These are phyloP conservation scores for Sugiyamaella marilandica DNA, from an alignment of 805 yeast species.

Conservation along the genomic window DNA sequence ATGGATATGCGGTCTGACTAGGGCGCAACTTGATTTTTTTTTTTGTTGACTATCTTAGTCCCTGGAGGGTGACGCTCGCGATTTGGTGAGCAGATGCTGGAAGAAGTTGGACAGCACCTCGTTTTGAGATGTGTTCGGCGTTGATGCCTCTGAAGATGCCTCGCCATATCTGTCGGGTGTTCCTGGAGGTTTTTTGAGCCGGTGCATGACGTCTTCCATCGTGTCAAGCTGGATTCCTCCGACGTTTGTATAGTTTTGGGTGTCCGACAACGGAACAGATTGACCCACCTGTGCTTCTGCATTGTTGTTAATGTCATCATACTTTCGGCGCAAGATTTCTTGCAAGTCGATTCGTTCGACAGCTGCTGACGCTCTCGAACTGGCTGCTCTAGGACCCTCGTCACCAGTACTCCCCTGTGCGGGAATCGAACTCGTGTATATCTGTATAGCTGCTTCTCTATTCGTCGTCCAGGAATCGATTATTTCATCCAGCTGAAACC, in stretches of 20 bases:
- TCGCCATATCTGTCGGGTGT: slow-evolving; percentile 16
- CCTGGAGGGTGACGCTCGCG: background rate
- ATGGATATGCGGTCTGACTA: slow-evolving; percentile 11
- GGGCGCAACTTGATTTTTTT: background rate
- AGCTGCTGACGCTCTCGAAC: background rate
- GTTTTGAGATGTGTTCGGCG: slow-evolving; percentile 19
- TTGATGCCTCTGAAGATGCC: slow-evolving; percentile 13
- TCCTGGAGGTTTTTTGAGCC: slow-evolving; percentile 21
- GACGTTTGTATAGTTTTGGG: slow-evolving; percentile 18
- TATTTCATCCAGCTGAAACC: slow-evolving; percentile 22
- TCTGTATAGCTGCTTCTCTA: background rate
- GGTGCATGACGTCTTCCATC: slow-evolving; percentile 21
- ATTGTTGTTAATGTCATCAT: slow-evolving; percentile 11
- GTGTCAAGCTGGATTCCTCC: slow-evolving; percentile 27
- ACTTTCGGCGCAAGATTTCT: slow-evolving; percentile 19
- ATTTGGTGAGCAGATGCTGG: slow-evolving; percentile 21
- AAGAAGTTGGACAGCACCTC: slow-evolving; percentile 25
- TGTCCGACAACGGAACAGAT: slow-evolving; percentile 22
- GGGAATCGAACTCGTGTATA: background rate
- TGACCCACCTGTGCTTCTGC: slow-evolving; percentile 22
- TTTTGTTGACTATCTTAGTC: too few species aligned
- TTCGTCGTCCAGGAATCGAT: slow-evolving; percentile 21
- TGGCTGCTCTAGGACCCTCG: too few species aligned
- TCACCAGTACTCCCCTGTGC: background rate
- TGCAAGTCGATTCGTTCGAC: slow-evolving; percentile 20